Conservation (phyloP, 2,329 filamentous ascomycete genomes). For the Lachnellula suecica region DNA sequence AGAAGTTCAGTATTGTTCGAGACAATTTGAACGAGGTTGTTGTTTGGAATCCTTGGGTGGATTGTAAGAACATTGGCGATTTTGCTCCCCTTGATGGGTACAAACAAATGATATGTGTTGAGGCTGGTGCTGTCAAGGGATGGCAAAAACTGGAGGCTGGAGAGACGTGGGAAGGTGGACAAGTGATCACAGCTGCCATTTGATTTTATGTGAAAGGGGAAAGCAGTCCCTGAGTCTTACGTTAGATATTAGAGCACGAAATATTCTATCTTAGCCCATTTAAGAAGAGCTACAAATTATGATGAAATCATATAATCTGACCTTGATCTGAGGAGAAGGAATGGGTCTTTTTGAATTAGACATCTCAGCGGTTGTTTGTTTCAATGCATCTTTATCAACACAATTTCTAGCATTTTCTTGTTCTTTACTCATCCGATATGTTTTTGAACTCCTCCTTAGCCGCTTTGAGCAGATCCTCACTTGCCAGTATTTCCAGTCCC, state of each 20-base stretch:
- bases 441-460: slow-evolving; percentile 41
- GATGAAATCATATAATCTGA: not conserved
- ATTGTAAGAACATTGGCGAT: slow-evolving; percentile 77
- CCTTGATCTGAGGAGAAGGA: not conserved
- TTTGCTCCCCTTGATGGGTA: slow-evolving; percentile 88
- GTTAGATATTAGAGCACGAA: not conserved
- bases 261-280: not conserved
- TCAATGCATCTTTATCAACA: not conserved
- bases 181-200: slow-evolving; percentile 18
- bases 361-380: not conserved
- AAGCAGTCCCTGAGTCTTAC: not conserved
- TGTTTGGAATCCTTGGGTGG: slow-evolving; percentile 95
- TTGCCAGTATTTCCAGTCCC: slow-evolving; percentile 46
- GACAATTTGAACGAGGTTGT: slow-evolving; percentile 87
- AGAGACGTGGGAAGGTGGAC: slow-evolving; percentile 60
- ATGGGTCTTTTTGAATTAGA: not conserved
- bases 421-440: slow-evolving; percentile 7
- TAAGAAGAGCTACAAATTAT: not conserved
- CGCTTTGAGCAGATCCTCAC: slow-evolving; percentile 40
- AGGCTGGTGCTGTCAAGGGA: slow-evolving; percentile 78
- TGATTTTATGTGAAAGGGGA: not conserved
- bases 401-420: no score
- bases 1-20: slow-evolving; percentile 71
- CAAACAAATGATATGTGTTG: slow-evolving; percentile 91
- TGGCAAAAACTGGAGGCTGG: slow-evolving; percentile 87